Evolutionary conservation across 1,284 basidiomycete genomes (phyloP), one percentile per base, ranked within the genome.

Genomic region (Cutaneotrichosporon sp.): DNA sequence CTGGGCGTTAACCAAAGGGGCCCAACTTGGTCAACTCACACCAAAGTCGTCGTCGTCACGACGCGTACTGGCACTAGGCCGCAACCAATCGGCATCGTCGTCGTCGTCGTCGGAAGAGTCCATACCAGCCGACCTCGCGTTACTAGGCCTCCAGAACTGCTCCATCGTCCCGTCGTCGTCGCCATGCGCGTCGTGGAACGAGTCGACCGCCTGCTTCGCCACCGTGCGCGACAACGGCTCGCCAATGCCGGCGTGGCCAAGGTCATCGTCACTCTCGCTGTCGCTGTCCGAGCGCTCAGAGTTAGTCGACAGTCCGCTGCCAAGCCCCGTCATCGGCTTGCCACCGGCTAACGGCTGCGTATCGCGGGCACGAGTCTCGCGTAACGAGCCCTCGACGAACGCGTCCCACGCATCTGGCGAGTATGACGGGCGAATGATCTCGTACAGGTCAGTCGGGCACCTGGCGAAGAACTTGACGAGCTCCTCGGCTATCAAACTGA

Each of bases 331-430:
- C 63, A 70, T 69, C 3, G 81, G 80, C 70, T 81, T 81, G n/a
- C 82, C 82, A 18, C 93, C 94, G 4, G 92, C 93, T 5, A 97
- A 84, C 11, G 90, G 84, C 66, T 86, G 86, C n/a, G 85, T 85
- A 72, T 96, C 90, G 60, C 87, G 86, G 67, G 85, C 86, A 79
- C 92, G 91, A n/a, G 92, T 91, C 77, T 95, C 91, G 52, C 87
- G 85, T 72, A 92, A 90, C 40, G 90, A 83, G 3, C 90, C 90
- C 8, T 85, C 87, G 51, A 96, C 90, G 71, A 92, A 97, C 46
- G 89, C 85, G 65, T 91, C 88, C 94, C 94, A 97, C 60, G 88
- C 90, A 0, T 89, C 89, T 62, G 88, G 86, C 5, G 89, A 89
- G 40, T 89, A 89, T 64, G 86, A 86, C 57, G 83, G 82, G 52